Evolutionary conservation across 129 eudicot genomes (phyloP), one percentile per base, ranked within the genome.

Genomic region (Chrysanthemum makinoi): DNA sequence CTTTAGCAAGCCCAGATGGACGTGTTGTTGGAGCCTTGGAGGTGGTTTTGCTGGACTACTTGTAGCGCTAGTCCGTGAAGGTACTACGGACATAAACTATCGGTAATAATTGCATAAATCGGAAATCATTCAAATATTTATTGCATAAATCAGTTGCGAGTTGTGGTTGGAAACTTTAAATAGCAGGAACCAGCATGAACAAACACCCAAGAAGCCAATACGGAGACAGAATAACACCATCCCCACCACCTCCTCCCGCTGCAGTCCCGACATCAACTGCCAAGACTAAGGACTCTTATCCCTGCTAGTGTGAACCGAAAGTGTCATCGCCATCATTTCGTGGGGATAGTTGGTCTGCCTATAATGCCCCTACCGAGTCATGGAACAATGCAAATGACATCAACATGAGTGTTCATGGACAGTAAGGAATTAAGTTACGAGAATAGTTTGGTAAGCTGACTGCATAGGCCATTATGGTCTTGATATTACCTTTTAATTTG

Each of bases 21-120:
- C 95, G 95, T 55, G 96, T 89, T 67, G 92, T 93, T 39, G 98
- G 51, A 63, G 98, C n/a, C n/a, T n/a, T n/a, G n/a, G n/a, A n/a
- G n/a, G 96, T 61, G 95, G 96, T 33, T 95, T 93, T 49, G 98
- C 51, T 13, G 96, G 96, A 17, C 70, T 89, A 50, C 95, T 89
- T 20, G 91, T 92, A 35, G 98, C 98, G 49, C 95, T 17, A 72
- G 24, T 28, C 49, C 50, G 86, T 87, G 24, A 96, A 89, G 96
- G 98, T 62, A 62, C 24, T 26, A 6, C 0, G 12, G 33, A 10
- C 35, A n/a, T 51, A 13, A 54, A 19, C 24, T 35, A 24, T 66
- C 58, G 48, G 24, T 17, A 48, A 22, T 24, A 16, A 17, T 9
- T 43, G 1, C 14, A n/a, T 39, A 15, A 17, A 47, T 57, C 52